phyloP scores from a whole-genome alignment of 75 land plant genomes.

The Pinus albicaulis region DNA sequence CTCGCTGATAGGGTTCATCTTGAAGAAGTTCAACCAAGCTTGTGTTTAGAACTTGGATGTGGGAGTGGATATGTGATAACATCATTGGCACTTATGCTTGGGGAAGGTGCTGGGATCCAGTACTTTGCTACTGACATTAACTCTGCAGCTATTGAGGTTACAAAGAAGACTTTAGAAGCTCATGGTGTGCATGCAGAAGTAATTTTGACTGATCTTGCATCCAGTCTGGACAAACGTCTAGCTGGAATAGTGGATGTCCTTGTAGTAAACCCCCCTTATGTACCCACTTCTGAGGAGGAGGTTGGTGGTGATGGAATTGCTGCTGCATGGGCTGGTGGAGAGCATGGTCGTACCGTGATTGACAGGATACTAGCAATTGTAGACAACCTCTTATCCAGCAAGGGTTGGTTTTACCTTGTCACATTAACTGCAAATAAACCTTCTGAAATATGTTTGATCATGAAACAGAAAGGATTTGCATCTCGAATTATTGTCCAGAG shows the following conservation, averaged over 20 bases:
- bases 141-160: slow-evolving; percentile 61
- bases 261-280: slow-evolving; percentile 94
- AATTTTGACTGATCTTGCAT: slow-evolving; percentile 59
- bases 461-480: slow-evolving; percentile 80
- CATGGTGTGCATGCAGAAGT: slow-evolving; percentile 85
- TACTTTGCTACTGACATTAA: slow-evolving; percentile 87
- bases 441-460: slow-evolving; percentile 67
- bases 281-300: slow-evolving; percentile 88
- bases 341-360: slow-evolving; percentile 22
- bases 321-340: slow-evolving; percentile 92
- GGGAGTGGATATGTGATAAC: slow-evolving; percentile 99
- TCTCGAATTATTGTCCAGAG: slow-evolving; percentile 76
- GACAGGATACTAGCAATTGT: slow-evolving; percentile 34
- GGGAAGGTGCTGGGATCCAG: slow-evolving; percentile 35
- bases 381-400: slow-evolving; percentile 61
- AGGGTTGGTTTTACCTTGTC: slow-evolving; percentile 92
- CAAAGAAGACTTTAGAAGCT: slow-evolving; percentile 56
- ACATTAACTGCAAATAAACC: slow-evolving; percentile 75
- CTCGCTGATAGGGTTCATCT: slow-evolving; percentile 74
- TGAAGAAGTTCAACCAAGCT: slow-evolving; percentile 48
- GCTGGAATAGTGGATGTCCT: slow-evolving; percentile 17
- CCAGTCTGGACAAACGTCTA: slow-evolving; percentile 66
- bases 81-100: slow-evolving; percentile 79
- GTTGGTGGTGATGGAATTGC: slow-evolving; percentile 71
- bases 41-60: slow-evolving; percentile 92